Conservation (phyloP, 768 basidiomycete species). For the Rubroboletus pulcherrimus region DNA sequence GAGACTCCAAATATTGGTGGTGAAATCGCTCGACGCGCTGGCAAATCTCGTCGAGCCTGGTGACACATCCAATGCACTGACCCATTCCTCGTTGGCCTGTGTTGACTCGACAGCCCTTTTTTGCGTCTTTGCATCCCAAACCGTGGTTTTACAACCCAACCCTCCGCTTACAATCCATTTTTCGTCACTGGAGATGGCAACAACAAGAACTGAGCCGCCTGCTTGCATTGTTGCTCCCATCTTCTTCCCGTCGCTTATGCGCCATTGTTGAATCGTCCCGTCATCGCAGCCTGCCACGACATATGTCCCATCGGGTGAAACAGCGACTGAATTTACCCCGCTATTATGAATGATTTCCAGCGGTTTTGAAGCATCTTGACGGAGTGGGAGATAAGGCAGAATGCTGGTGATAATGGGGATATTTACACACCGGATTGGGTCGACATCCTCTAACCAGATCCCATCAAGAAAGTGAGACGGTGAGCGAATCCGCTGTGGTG, state of each 20-base stretch:
- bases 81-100: neutral
- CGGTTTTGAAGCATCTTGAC: conserved; percentile 1
- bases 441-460: conserved; percentile 1
- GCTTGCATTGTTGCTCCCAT: conserved; percentile 8
- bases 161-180: conserved; percentile 17
- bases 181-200: conserved; percentile 11
- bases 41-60: conserved; percentile 16
- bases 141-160: neutral
- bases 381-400: neutral
- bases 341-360: conserved; percentile 5
- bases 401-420: neutral
- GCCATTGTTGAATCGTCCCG: conserved; percentile 12
- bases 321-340: conserved; percentile 10
- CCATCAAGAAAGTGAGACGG: neutral
- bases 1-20: conserved; percentile 10
- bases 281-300: conserved; percentile 12
- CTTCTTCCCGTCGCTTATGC: conserved; percentile 6
- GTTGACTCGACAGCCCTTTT: neutral
- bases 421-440: neutral
- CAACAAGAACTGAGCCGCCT: conserved; percentile 4
- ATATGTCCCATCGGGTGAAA: conserved; percentile 14
- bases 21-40: conserved; percentile 7
- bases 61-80: conserved; percentile 12
- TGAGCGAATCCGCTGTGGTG: neutral
- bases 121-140: conserved; percentile 14